A percentile compares a stretch with the other conserved stretches of the same genome.
Conservation (phyloP, 495 filamentous ascomycete species). For the Oidiodendron maius region DNA sequence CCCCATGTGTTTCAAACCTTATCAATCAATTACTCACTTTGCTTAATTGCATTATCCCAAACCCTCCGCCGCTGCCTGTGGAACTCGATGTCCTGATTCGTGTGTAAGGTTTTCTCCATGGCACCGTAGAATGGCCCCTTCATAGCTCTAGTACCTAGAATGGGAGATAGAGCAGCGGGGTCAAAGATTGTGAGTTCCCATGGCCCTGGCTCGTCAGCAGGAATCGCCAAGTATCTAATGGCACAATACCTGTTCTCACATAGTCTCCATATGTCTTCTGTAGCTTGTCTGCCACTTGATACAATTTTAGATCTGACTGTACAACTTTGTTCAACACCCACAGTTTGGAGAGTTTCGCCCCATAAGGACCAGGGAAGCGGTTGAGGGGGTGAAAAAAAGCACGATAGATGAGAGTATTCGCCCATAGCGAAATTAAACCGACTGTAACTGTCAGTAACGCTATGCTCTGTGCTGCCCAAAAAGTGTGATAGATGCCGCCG, state of each 20-base stretch:
- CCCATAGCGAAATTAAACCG: background rate
- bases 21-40: background rate
- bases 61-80: slow-evolving; percentile 6
- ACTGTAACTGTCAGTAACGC: background rate
- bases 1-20: background rate
- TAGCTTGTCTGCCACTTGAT: slow-evolving; percentile 1
- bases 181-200: slow-evolving; percentile 6
- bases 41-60: slow-evolving; percentile 8
- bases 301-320: slow-evolving; percentile 6
- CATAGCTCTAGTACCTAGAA: slow-evolving; percentile 1
- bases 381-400: slow-evolving; percentile 42
- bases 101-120: slow-evolving; percentile 5
- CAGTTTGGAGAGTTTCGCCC: slow-evolving; percentile 9
- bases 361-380: slow-evolving; percentile 38
- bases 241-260: slow-evolving; percentile 8
- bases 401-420: slow-evolving; percentile 31
- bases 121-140: slow-evolving; percentile 11
- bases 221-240: background rate
- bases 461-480: background rate
- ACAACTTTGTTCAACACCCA: slow-evolving; percentile 7
- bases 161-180: background rate
- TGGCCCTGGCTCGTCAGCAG: background rate
- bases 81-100: slow-evolving; percentile 1
- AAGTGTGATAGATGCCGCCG: background rate
- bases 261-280: slow-evolving; percentile 13